Evolutionary conservation across 305 asterid species (phyloP), one percentile per base, ranked within the genome.

Genomic region (Salvia sclarea): DNA sequence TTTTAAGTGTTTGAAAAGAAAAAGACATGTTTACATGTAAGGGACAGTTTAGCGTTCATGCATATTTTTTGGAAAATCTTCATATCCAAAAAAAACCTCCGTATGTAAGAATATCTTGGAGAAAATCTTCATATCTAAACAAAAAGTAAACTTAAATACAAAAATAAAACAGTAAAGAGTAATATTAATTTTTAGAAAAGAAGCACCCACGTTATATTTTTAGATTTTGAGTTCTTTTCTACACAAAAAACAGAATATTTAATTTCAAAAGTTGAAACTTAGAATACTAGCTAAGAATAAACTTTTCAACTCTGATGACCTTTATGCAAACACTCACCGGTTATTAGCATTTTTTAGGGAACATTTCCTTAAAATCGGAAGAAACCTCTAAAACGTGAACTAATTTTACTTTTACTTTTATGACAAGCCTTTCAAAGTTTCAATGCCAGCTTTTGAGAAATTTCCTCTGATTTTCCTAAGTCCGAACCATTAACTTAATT

Each of bases 391-490:
- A n/a, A n/a, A n/a, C n/a, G n/a, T n/a, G n/a, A n/a, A n/a, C n/a
- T 50, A 6, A 33, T 1, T 37, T 22, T 53, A 10, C 38, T 52
- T 22, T 35, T 52, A 38, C 25, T 37, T 50, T 50, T 20, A 12
- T 5, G 14, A 48, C 11, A 38, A 2, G 3, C 47, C 20, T 11
- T 25, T 16, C 45, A 25, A 25, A 25, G 5, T 62, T 43, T 13
- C n/a, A n/a, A 21, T 16, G 22, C 58, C 31, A 31, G 18, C 69
- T 64, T 48, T 65, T 20, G 5, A 49, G 70, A 50, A 50, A 24
- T 21, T 65, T 49, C 70, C 6, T 28, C 6, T 33, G 30, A 20
- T 20, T 12, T 49, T 65, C 49, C 10, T 6, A 18, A 33, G 21
- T 22, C 61, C 22, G 14, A 20, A 33, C 3, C 12, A 45, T 35